Conservation (phyloP, 2,329 filamentous ascomycete genomes). For the Xylariaceae sp. region DNA sequence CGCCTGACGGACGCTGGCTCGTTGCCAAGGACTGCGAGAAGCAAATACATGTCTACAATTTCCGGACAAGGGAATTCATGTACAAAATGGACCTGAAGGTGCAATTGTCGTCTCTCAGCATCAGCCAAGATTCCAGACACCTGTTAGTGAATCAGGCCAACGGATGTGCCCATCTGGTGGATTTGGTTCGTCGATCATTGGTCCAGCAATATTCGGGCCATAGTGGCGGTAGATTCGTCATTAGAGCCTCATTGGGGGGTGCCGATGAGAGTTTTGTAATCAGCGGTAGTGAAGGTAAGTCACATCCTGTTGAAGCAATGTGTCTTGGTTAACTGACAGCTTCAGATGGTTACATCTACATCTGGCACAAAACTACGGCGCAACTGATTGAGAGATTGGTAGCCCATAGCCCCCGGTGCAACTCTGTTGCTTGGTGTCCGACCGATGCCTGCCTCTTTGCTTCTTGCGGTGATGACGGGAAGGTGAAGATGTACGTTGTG, state of each 20-base stretch:
- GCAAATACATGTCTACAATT: constrained; percentile 77
- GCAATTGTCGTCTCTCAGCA: constrained; percentile 70
- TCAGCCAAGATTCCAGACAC: constrained; percentile 74
- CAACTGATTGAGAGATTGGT: constrained; percentile 68
- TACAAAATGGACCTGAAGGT: constrained; percentile 66
- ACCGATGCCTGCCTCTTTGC: constrained; percentile 77
- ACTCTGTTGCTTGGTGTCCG: constrained; percentile 86
- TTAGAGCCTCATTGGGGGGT: constrained; percentile 79
- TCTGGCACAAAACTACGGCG: constrained; percentile 87
- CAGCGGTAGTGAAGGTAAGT: constrained; percentile 80
- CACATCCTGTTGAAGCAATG: background rate
- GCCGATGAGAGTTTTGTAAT: constrained; percentile 88
- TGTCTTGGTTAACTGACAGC: constrained; percentile 3
- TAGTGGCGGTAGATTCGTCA: constrained; percentile 68
- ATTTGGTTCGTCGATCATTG: constrained; percentile 66
- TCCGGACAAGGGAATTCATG: constrained; percentile 65
- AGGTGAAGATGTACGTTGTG: constrained; percentile 72
- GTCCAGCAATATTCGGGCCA: constrained; percentile 72
- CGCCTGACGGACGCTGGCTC: constrained; percentile 71
- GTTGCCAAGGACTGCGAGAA: constrained; percentile 69
- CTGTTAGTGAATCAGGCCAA: constrained; percentile 78
- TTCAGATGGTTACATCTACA: constrained; percentile 64
- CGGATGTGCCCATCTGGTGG: constrained; percentile 71
- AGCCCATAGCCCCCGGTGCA: constrained; percentile 73
- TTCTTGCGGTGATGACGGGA: constrained; percentile 81